Base-by-base conservation (phyloP, 2,329 filamentous ascomycete species). In the Mariannaea elegans region DNA sequence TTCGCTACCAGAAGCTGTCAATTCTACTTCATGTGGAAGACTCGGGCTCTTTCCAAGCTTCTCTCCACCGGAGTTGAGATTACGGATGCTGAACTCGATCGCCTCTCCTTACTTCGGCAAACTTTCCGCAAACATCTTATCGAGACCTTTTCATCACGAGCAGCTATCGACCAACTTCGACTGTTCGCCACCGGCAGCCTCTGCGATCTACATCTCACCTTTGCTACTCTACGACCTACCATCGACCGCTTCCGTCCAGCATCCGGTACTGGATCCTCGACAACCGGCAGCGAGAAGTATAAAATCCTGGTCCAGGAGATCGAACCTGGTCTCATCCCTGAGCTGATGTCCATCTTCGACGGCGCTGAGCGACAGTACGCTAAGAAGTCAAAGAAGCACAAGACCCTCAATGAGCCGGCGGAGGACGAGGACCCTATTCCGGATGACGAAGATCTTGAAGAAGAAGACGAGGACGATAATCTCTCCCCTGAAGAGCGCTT, bases 11-110 rank as follows among this genome's bases (percentile, higher is more conserved):
- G 91, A 65, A 84, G 89, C 2, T 83, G 90, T 49, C 84, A 93
- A 45, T 93, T 96, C 77, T 98, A 97, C 78, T 97, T 97, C 73
- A 92, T 97, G 87, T 99, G 95, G 95, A 94, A 95, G 73, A 85
- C 90, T 19, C 85, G 87, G 52, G 81, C 83, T 51, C 71, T 92
- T 61, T 80, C 82, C 62, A 80, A 82, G 53, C 76, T 84, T 14
- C 75, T 92, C 32, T 78, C 82, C 14, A 81, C 82, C 23, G 83
- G 87, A 41, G 82, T 80, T 4, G 83, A 78, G 51, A 76, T 92
- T 54, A 71, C 86, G 1, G 81, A 86, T 48, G 75, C 80, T 7
- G 84, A 87, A 7, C 79, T 93, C 27, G 86, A 90, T 66, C 76
- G 84, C 19, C 78, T 90, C n/a, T 82, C 83, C 7, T 70, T 81